These are phyloP conservation scores for Trichoderma koningiopsis DNA, from an alignment of 2,329 filamentous ascomycete genomes.

Conservation along the genomic window DNA sequence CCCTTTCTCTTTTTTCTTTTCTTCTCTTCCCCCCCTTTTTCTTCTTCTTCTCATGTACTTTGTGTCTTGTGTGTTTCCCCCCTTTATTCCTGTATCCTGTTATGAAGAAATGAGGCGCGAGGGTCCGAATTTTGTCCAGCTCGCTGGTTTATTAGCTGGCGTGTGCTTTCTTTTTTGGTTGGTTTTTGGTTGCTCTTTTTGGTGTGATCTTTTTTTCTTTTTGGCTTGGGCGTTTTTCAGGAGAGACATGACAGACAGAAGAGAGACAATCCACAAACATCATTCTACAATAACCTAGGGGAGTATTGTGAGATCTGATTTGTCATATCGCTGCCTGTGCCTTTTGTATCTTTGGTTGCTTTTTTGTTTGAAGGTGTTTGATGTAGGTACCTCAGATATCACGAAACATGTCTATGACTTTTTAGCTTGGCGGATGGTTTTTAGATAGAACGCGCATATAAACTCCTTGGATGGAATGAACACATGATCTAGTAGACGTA, in stretches of 20 bases:
- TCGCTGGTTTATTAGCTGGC: slow-evolving; percentile 4
- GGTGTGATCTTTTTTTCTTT: neutral
- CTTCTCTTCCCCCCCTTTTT: slow-evolving; percentile 25
- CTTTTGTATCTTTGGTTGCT: neutral
- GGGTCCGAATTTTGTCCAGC: neutral
- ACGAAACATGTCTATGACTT: neutral
- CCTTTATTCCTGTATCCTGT: slow-evolving; percentile 14
- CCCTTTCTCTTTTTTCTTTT: slow-evolving; percentile 11
- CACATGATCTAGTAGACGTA: neutral
- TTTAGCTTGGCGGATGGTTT: neutral
- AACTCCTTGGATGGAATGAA: neutral
- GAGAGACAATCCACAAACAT: neutral
- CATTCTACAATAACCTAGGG: neutral
- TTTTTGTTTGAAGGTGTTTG: neutral
- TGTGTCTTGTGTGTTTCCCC: slow-evolving; percentile 17
- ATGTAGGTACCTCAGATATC: neutral
- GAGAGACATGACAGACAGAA: neutral
- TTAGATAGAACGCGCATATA: neutral
- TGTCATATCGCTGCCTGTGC: neutral
- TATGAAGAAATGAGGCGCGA: slow-evolving; percentile 22
- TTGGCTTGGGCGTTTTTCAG: slow-evolving; percentile 14
- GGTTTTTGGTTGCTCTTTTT: slow-evolving; percentile 1
- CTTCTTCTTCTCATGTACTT: slow-evolving; percentile 13
- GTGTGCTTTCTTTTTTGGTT: neutral
- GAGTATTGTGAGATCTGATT: neutral